A percentile compares a stretch with the other conserved stretches of the same genome.
Conservation (phyloP, 805 yeast genomes). For the Kodamaea kakaduensis region DNA sequence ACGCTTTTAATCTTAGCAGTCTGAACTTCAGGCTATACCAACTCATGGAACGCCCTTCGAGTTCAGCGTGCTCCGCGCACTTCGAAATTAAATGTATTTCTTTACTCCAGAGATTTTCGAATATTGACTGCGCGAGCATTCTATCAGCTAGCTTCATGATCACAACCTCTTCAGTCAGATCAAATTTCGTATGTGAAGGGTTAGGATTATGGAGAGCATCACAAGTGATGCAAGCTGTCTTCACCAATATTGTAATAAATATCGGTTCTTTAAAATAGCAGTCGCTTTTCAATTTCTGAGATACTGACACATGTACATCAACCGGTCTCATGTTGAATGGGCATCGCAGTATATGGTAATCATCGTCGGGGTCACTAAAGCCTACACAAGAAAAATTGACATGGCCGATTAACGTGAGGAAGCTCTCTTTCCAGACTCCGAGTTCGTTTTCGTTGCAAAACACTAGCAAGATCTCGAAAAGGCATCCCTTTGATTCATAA, state of each 20-base stretch:
- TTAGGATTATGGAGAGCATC: too few species aligned
- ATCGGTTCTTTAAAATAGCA: slow-evolving; percentile 16
- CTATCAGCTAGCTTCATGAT: too few species aligned
- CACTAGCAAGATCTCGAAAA: slow-evolving; percentile 44
- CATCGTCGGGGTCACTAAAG: background rate
- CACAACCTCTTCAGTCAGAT: too few species aligned
- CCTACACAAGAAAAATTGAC: slow-evolving; percentile 25
- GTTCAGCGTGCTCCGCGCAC: background rate
- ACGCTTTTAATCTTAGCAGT: too few species aligned
- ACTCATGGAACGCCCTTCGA: background rate
- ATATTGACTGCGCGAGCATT: background rate
- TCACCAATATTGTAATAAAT: background rate
- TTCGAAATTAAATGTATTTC: background rate
- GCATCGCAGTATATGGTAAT: background rate
- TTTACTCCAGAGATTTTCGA: slow-evolving; percentile 1
- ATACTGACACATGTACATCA: background rate
- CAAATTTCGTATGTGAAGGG: too few species aligned
- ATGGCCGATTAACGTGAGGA: slow-evolving; percentile 18
- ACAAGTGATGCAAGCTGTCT: background rate
- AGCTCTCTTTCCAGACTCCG: slow-evolving; percentile 35
- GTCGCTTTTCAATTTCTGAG: background rate
- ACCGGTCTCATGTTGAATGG: background rate
- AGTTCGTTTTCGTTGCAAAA: slow-evolving; percentile 31
- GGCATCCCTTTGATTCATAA: slow-evolving; percentile 40
- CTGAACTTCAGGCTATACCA: too few species aligned